Conservation (phyloP, 1,284 basidiomycete species). For the Cryptococcus wingfieldii region DNA sequence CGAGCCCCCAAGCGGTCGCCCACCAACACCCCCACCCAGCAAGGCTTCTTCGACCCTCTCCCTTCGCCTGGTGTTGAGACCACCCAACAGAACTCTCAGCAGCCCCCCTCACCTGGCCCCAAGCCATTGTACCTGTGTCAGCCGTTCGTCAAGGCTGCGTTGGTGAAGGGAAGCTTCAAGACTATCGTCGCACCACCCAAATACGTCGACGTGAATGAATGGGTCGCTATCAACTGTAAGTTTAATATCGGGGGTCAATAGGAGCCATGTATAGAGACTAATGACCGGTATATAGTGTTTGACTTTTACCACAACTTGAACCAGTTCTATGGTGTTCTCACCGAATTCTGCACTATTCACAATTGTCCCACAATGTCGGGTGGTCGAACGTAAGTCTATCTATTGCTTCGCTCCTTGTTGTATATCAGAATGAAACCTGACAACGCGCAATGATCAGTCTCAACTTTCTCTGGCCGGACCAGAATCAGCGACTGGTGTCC, state of each 20-base stretch:
- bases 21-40: conserved; percentile 19
- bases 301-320: conserved; percentile 97
- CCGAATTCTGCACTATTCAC: conserved; percentile 88
- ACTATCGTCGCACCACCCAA: conserved; percentile 97
- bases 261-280: not conserved
- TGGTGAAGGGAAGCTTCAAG: conserved; percentile 98
- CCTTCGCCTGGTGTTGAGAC: conserved; percentile 38
- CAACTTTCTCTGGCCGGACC: conserved; percentile 97
- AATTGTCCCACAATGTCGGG: conserved; percentile 92
- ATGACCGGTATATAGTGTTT: conserved; percentile 59
- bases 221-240: conserved; percentile 95
- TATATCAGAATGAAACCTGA: not conserved
- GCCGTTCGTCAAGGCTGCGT: conserved; percentile 91
- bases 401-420: not conserved
- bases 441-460: conserved; percentile 56
- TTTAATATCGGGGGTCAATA: conserved; percentile 12
- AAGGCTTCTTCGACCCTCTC: conserved; percentile 41
- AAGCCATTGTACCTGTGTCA: conserved; percentile 81
- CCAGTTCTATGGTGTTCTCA: conserved; percentile 91
- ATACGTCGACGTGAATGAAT: conserved; percentile 96
- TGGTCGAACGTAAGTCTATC: conserved; percentile 66
- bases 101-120: conserved; percentile 15
- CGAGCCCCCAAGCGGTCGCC: conserved; percentile 46
- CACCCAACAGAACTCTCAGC: conserved; percentile 13
- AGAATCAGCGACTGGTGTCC: conserved; percentile 87